Evolutionary conservation across 805 yeast genomes (phyloP), one percentile per base, ranked within the genome.

Genomic region (Kockiozyma suomiensis): DNA sequence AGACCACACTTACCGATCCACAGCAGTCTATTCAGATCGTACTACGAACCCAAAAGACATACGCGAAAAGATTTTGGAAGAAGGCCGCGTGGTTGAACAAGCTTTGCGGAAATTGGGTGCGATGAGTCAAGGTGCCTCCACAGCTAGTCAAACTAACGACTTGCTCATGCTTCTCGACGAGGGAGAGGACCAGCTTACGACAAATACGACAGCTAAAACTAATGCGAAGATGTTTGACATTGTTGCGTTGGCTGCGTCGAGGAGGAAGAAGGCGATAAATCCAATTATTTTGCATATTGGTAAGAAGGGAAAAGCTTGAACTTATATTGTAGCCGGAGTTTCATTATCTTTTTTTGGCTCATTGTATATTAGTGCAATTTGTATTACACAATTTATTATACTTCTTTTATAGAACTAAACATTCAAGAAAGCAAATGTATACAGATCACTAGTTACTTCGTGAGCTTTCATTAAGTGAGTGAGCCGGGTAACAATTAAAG

Each of bases 1-100:
- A 0, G 96, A 90, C 69, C 96, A 92, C 73, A 93, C 98, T 0
- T 93, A 87, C 71, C 85, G 83, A 72, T 82, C 85, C 57, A 88
- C 97, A 0, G 87, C 96, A 0, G 79, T 80, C 64, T 91, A 78
- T 70, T 79, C 85, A 57, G 77, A 82, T 25, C 78, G 85, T 21
- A 74, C 85, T 15, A 81, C 85, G 1, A 93, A 90, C 69, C 89
- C 92, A 61, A 83, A 86, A 64, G 77, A 81, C 58, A 79, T 93
- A 56, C 79, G 93, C 63, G 82, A 87, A 56, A 82, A 82, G 67
- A 77, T 92, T 53, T 92, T 90, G 1, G 85, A 84, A 52, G 97
- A 93, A 71, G 88, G 96, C 32, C 78, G 88, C 57, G 76, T 85
- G 54, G 94, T 93, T 2, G 97, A 92, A 70, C 78, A 77, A 53